Evolutionary conservation across 2,329 filamentous ascomycete genomes (phyloP), one percentile per base, ranked within the genome.

Genomic region (Didymella pomorum): DNA sequence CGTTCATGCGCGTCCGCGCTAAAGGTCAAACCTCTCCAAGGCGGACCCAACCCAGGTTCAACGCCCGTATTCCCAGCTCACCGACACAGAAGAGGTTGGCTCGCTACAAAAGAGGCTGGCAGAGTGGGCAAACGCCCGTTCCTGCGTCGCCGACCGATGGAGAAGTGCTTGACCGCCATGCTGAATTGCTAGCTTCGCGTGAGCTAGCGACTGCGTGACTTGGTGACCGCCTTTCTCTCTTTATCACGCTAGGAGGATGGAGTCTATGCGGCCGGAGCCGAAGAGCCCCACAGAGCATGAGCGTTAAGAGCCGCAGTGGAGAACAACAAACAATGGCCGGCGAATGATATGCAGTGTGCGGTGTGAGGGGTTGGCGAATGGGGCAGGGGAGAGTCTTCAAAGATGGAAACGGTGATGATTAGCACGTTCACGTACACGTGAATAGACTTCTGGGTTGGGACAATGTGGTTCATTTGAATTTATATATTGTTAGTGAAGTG

Each of bases 291-390:
- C 56, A 28, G 44, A 39, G 25, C 25, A 23, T 20, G 42, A 47
- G 45, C 45, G 50, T 45, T 49, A 33, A 44, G 33, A 45, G 50
- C 49, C 45, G 56, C 56, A 41, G 56, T 58, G 56, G 50, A 29
- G 56, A 50, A 42, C 11, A 50, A 50, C 33, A 53, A 53, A 53
- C 25, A 47, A 46, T 26, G 29, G 41, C 37, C 20, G 25, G 25
- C 25, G 42, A 46, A 37, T 35, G 41, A 45, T 18, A 25, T 11
- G 10, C 18, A 18, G 16, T 26, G 14, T 33, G 28, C 37, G 52
- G 31, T 47, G 43, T 45, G 46, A 26, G 51, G 21, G 44, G 43
- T 43, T 43, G 52, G 44, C 11, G 35, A 11, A 23, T 25, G 25
- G 23, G 20, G 12, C 18, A 7, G n/a, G 52, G 44, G 21, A 35